Evolutionary conservation across 371 early-diverging fungal species (phyloP), one percentile per base, ranked within the genome.

Genomic region (Mucor piriformis): DNA sequence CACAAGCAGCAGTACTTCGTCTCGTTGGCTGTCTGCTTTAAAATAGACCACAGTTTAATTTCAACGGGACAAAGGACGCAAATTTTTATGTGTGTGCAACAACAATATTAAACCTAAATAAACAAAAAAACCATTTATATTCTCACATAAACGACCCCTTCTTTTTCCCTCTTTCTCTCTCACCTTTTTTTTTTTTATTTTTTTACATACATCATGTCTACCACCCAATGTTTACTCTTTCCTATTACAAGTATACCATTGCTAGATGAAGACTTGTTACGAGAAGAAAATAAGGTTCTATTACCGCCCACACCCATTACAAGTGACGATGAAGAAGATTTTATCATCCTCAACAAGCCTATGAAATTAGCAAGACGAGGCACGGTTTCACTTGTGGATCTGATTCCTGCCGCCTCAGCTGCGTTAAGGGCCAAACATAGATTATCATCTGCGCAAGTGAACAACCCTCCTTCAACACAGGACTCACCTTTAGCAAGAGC

Each of bases 341-440:
- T 6, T n/a, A n/a, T n/a, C n/a, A n/a, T n/a, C n/a, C n/a, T n/a
- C n/a, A n/a, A n/a, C 1, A 60, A 51, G 16, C 44, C 55, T 15
- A 37, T 49, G 5, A 58, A 59, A 13, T 18, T 61, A 12, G 47
- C 44, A n/a, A 38, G 61, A 54, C 54, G 61, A 54, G 61, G 42
- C 3, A 62, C 67, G 3, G 56, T 62, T 12, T 69, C 78, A 21
- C 49, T 77, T 18, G 68, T 73, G 6, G 78, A 77, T 51, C 52
- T 77, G 8, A 77, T 77, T 47, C 78, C 77, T 20, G 64, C 63
- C 6, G 77, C 77, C 20, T 69, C 77, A 21, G 77, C 72, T 13
- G 74, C 74, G 8, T 51, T 73, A 7, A 59, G 52, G 44, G 62
- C 55, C 5, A 66, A 63, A 18, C 54, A 54, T 23, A 42, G 54